phyloP scores from a whole-genome alignment of 164 flowering plant species.

The Piper betle region DNA sequence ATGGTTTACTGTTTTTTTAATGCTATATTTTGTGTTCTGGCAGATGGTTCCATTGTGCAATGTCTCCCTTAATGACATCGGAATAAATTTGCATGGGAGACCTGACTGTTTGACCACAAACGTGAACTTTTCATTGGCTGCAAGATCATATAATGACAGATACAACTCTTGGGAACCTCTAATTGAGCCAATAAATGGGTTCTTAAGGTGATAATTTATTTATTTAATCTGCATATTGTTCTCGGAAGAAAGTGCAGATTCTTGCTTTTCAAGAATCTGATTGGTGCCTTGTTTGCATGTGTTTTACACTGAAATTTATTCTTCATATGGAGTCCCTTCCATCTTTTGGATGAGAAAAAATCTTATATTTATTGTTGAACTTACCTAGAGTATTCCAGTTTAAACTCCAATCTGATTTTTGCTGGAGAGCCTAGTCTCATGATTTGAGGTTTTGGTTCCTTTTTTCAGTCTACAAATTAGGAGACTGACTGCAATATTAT shows the following conservation, averaged over 20 bases:
- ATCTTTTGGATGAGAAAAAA: no score
- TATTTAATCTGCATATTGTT: background rate
- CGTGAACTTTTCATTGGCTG: conserved; percentile 68
- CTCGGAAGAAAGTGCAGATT: no score
- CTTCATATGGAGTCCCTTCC: background rate
- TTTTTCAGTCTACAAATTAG: background rate
- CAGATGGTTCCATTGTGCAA: conserved; percentile 97
- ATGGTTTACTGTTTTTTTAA: background rate
- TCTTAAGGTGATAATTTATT: conserved; percentile 42
- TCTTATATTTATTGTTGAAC: no score
- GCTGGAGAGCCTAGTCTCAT: background rate
- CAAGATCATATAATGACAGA: conserved; percentile 89
- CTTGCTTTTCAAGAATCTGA: background rate
- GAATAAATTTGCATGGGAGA: conserved; percentile 58
- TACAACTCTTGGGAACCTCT: conserved; percentile 95
- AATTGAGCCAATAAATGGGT: conserved; percentile 87
- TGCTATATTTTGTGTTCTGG: conserved; percentile 8
- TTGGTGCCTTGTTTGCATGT: background rate
- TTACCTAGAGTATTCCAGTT: no score
- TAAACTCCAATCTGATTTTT: no score
- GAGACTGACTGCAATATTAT: background rate
- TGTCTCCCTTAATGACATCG: conserved; percentile 53
- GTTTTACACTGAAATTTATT: background rate
- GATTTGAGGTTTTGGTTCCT: background rate
- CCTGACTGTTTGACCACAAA: conserved; percentile 48